Evolutionary conservation across 2,329 filamentous ascomycete genomes (phyloP), one percentile per base, ranked within the genome.

Genomic region (Aspergillus sp.): DNA sequence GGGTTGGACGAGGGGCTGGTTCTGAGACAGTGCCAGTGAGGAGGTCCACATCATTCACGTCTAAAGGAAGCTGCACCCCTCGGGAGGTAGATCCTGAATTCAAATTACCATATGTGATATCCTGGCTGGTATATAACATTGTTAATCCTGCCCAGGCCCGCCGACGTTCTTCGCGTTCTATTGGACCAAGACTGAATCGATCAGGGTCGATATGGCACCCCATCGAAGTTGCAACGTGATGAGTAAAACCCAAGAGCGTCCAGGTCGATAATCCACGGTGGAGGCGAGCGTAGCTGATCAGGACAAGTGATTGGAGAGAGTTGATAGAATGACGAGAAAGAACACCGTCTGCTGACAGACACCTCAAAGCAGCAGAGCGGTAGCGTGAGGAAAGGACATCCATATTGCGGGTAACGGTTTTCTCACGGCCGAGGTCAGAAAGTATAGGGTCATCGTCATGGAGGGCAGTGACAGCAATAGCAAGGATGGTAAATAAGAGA

Each of bases 141-240:
- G 74, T 73, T 7, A 78, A 50, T 0, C 70, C 74, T 3, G 72
- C 68, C 75, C 74, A 78, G 22, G 69, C 70, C 18, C 75, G 69
- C 17, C 75, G 68, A 43, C 75, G 65, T 55, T 76, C 70, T 59
- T 78, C 75, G 12, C 68, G 67, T 60, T 75, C 70, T 5, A 78
- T 65, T 2, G 66, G 57, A 12, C 68, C 68, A 1, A 78, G 63
- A 2, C 60, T 59, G 36, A 77, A 75, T 34, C 68, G 63, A 18
- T 72, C 69, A 9, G 75, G 74, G 45, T 78, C 75, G 12, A 78
- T 64, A 57, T 78, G 75, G 39, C 74, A 76, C 6, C 75, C 75
- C 66, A 78, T 74, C 0, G 70, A 70, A 38, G 76, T 70, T n/a
- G 74, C 73, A 41, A 76, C 70, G 53, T 78, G 70, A 42, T 75